phyloP scores from a whole-genome alignment of 805 yeast genomes.

The Spathaspora sp. region DNA sequence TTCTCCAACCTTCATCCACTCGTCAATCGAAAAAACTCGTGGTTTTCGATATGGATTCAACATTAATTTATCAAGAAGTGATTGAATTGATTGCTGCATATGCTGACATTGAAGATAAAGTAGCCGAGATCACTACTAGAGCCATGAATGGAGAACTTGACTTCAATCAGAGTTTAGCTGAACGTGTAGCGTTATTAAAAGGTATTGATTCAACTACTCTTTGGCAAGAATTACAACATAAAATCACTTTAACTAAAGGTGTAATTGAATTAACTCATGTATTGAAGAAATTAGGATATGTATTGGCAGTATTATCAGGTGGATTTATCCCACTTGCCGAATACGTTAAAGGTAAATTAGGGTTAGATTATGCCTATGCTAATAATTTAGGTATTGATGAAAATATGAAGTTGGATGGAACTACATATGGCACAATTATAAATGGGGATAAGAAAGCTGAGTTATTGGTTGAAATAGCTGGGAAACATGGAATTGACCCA shows the following conservation, averaged over 20 bases:
- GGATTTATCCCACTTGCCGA: conserved; percentile 90
- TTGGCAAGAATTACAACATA: conserved; percentile 73
- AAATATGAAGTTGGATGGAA: conserved; percentile 64
- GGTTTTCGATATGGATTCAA: conserved; percentile 97
- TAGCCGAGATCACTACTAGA: conserved; percentile 81
- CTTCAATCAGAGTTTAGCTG: conserved; percentile 73
- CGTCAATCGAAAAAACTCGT: conserved; percentile 51
- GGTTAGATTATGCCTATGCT: conserved; percentile 86
- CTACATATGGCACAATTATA: conserved; percentile 75
- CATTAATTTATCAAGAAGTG: conserved; percentile 92
- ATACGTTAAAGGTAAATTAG: conserved; percentile 61
- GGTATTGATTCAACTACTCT: conserved; percentile 73
- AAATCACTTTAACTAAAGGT: conserved; percentile 80
- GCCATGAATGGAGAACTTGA: conserved; percentile 98
- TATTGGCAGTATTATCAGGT: conserved; percentile 87
- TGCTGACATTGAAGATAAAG: conserved; percentile 86
- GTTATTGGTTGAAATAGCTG: conserved; percentile 59
- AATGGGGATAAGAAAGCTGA: conserved; percentile 83
- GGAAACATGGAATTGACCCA: conserved; percentile 48
- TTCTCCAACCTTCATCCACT: conserved; percentile 22
- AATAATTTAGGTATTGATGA: conserved; percentile 51
- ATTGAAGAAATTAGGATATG: conserved; percentile 58
- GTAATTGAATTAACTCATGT: conserved; percentile 66
- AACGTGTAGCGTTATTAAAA: conserved; percentile 73
- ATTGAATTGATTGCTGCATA: conserved; percentile 93